Evolutionary conservation across 306 rosid species (phyloP).

Genomic region (Vigna reflexopilosa): DNA sequence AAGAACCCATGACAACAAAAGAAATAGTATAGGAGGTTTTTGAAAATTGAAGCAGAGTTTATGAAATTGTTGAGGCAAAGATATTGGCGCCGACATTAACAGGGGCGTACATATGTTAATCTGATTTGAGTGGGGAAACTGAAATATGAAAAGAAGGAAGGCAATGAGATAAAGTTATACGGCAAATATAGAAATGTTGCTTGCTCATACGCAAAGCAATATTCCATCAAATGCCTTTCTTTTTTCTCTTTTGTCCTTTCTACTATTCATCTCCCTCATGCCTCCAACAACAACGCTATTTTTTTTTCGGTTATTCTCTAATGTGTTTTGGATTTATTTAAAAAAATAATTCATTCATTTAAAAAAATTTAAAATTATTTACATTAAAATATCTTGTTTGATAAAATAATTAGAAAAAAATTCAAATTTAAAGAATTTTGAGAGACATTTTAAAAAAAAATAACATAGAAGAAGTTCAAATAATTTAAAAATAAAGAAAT

Average conservation of each 20-base stretch:
- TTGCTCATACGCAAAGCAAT: slow-evolving; percentile 48
- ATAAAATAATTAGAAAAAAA: too few species aligned
- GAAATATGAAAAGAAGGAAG: slow-evolving; percentile 23
- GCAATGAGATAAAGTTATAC: slow-evolving; percentile 12
- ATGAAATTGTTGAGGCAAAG: slow-evolving; percentile 20
- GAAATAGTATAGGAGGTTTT: too few species aligned
- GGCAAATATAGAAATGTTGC: slow-evolving; percentile 22
- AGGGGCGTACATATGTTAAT: slow-evolving; percentile 23
- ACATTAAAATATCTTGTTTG: too few species aligned
- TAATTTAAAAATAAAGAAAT: too few species aligned
- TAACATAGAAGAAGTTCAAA: too few species aligned
- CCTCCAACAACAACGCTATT: not conserved
- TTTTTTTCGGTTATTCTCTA: not conserved
- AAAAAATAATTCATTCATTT: too few species aligned
- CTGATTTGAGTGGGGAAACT: slow-evolving; percentile 42
- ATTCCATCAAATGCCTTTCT: slow-evolving; percentile 1
- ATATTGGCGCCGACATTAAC: not conserved
- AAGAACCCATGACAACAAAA: too few species aligned
- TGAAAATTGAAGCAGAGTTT: not conserved
- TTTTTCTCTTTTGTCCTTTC: slow-evolving; percentile 10
- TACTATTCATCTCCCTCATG: slow-evolving; percentile 10
- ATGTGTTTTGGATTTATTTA: too few species aligned
- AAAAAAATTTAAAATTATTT: too few species aligned
- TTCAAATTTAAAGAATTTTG: too few species aligned
- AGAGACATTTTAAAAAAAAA: too few species aligned